Evolutionary conservation across 164 flowering plant species (phyloP), one percentile per base, ranked within the genome.

Genomic region (Macadamia tetraphylla): DNA sequence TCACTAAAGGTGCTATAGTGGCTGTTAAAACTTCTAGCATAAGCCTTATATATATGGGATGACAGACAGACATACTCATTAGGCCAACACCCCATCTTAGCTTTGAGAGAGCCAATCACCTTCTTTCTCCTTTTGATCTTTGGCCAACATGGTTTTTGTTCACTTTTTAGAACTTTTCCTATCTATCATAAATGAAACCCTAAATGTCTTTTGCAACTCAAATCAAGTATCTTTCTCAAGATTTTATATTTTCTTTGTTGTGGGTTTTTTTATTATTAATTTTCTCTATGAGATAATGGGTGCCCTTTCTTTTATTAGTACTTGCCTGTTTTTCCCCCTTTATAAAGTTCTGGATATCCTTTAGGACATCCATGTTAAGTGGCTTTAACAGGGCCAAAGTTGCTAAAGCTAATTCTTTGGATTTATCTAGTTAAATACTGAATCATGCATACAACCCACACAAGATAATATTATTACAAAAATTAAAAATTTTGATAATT

Each of bases 31-130:
- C 63, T 73, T 76, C 32, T 23, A 18, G 29, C 18, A 60, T 42
- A 68, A 76, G 74, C 71, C 59, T 62, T 17, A 23, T 23, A 23
- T 23, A 23, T 23, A 35, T 44, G 68, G 43, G 62, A 67, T 18
- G 29, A 67, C 68, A 63, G 29, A 67, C 68, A 63, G 73, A 69
- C 73, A 77, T 67, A 72, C 71, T 78, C 76, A 72, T 75, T 63
- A 71, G 52, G 66, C 69, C 67, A 71, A 65, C 71, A 48, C 64
- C 67, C 51, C 51, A 31, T 67, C 18, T 63, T 56, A 65, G 60
- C 74, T 76, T 76, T 76, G 59, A 43, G 57, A 49, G 30, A 66
- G 67, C 69, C 70, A 69, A 67, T 73, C 12, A 60, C n/a, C 14
- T 60, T 73, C 65, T 58, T 35, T 58, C 55, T 48, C 17, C 49